Base-by-base conservation (phyloP, 306 rosid genomes). In the Heteromeles arbutifolia region DNA sequence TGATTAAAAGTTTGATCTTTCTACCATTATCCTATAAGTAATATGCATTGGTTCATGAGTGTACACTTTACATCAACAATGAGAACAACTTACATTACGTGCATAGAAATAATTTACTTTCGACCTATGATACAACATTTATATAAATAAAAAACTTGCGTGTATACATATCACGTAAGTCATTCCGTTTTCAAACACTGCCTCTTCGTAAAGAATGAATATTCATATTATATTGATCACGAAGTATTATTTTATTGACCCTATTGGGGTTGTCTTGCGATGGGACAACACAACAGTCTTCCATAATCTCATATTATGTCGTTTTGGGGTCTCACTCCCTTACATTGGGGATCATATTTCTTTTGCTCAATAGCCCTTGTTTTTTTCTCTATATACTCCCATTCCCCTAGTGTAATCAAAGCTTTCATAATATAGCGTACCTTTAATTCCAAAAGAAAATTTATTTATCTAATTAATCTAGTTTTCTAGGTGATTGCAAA, bases 211-310 rank as follows among this genome's bases (percentile, higher is more conserved):
- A 56, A 43, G 17, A 3, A 8, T 59, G 44, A 56, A 34, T 22
- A 34, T n/a, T 24, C 4, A 11, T 22, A 26, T 4, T 10, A 18
- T 53, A 56, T 73, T 58, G 61, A n/a, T 44, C 62, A 44, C 77
- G 69, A 74, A 74, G 44, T 65, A 34, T 34, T 65, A 4, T 34
- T 32, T 32, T 34, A 25, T 13, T 61, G 34, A 64, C 24, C 56
- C 6, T 37, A 5, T 41, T 10, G 59, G 69, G 53, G 48, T 9
- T 65, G 26, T 34, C 10, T 43, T 41, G 19, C 14, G 14, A 24
- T 14, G 61, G 44, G 72, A 78, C 81, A 78, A 63, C 4, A 45
- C 76, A 62, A 69, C 65, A 58, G 24, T 70, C 65, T 19, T 62
- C 53, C 11, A 3, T 6, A 7, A 11, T 5, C 24, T 69, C 3